Evolutionary conservation across 2,329 filamentous ascomycete species (phyloP).

Genomic region (Gnomoniopsis smithogilvyi): DNA sequence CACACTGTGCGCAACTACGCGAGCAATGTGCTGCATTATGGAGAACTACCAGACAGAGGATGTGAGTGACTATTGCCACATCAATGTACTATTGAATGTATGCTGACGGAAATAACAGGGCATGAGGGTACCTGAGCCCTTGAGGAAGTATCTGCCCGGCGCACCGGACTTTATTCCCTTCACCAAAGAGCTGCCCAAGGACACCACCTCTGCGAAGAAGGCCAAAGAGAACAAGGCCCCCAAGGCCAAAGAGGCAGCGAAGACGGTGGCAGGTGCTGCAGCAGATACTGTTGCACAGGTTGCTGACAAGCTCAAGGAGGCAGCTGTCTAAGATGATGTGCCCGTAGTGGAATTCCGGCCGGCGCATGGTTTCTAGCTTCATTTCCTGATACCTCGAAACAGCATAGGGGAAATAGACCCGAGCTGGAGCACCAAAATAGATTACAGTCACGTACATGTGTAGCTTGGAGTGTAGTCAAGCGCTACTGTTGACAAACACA

Average conservation of each 20-base stretch:
- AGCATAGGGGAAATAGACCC: neutral
- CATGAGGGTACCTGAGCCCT: conserved; percentile 74
- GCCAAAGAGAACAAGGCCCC: conserved; percentile 21
- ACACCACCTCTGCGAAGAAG: conserved; percentile 33
- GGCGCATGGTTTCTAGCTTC: neutral
- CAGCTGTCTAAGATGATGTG: conserved; percentile 21
- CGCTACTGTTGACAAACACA: neutral
- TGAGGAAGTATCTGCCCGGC: conserved; percentile 88
- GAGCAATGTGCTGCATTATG: conserved; percentile 88
- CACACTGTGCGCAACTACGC: conserved; percentile 70
- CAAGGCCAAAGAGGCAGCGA: conserved; percentile 23
- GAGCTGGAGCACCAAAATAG: neutral
- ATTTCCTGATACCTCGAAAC: neutral
- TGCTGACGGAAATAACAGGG: conserved; percentile 45
- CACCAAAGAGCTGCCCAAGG: conserved; percentile 79
- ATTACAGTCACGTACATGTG: neutral
- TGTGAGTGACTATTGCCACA: conserved; percentile 42
- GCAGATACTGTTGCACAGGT: conserved; percentile 22
- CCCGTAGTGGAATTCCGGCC: neutral
- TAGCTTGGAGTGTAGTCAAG: neutral
- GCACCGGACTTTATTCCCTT: conserved; percentile 87
- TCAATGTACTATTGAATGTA: neutral
- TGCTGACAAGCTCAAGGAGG: conserved; percentile 27
- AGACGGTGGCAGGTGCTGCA: conserved; percentile 16
- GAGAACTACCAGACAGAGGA: conserved; percentile 96